Evolutionary conservation across 2,329 filamentous ascomycete species (phyloP), one percentile per base, ranked within the genome.

Genomic region (Penicillium fuscoglaucum): DNA sequence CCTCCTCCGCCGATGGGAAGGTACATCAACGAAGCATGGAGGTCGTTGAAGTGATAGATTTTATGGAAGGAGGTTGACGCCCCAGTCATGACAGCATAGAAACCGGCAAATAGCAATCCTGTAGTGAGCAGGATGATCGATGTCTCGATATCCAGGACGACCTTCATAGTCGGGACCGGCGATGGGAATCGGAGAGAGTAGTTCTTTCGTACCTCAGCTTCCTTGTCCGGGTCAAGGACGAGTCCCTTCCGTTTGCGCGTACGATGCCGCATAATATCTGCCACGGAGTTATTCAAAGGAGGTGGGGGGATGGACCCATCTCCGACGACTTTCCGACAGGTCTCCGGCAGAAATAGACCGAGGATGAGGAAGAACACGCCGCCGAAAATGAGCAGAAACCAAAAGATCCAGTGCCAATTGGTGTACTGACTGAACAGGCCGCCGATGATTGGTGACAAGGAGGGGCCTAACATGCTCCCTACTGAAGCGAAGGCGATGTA

Each of bases 381-480:
- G 0, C 74, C 66, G 5, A 75, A 75, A 41, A 90, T 87, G 43
- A 83, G 78, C 43, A 87, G 80, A 67, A 89, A 88, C 87, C 87
- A 90, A 68, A 90, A 90, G 55, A 89, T 84, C 54, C 66, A 67
- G 17, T 67, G 78, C 87, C 87, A 90, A 21, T 85, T 83, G 0
- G 88, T 79, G 63, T 83, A 88, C 65, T 89, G 78, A n/a, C 82
- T 81, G 28, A 91, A 72, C 0, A 90, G 62, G 0, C 87, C 88
- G 17, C 88, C 87, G 3, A 90, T 75, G 1, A 88, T 79, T 0
- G 87, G 87, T 0, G 83, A 76, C 0, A 89, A 68, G 3, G 78
- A 70, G 1, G 78, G 77, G 0, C 76, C 79, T 6, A 79, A 58
- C 54, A 87, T 84, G 56, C 83, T 77, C 33, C 82, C 85, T 4